A percentile compares a stretch with the other conserved stretches of the same genome.
Evolutionary conservation across 345 rosid genomes (phyloP).

Genomic region (Rhizophora mangle): DNA sequence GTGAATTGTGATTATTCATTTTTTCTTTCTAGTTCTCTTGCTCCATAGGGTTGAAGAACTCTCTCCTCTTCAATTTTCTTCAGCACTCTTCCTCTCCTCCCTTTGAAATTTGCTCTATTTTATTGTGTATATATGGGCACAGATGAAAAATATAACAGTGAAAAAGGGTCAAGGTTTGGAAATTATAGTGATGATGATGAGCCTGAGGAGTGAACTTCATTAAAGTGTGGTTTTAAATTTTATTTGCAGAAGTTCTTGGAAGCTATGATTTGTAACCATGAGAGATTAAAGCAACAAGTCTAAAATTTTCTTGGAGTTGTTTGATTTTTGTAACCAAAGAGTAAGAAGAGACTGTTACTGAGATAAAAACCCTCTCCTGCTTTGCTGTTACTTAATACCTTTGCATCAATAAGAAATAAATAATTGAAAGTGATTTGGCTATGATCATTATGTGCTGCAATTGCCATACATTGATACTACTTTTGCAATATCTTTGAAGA

Average conservation of each 20-base stretch:
- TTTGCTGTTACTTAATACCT: slow-evolving; percentile 2
- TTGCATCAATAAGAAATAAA: slow-evolving; percentile 17
- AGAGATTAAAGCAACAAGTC: background rate
- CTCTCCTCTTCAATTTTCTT: slow-evolving; percentile 6
- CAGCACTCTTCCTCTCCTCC: background rate
- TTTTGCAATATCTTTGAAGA: slow-evolving; percentile 7
- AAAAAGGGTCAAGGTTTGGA: slow-evolving; percentile 11
- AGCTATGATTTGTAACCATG: slow-evolving; percentile 19
- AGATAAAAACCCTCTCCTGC: slow-evolving; percentile 18
- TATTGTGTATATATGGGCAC: slow-evolving; percentile 23
- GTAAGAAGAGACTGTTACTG: background rate
- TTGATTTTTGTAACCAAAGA: background rate
- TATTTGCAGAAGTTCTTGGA: slow-evolving; percentile 2
- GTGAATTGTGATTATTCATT: slow-evolving; percentile 15
- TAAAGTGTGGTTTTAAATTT: background rate
- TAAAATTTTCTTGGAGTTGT: background rate
- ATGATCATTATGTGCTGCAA: slow-evolving; percentile 11
- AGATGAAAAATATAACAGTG: slow-evolving; percentile 18
- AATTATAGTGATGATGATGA: background rate
- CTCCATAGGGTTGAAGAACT: slow-evolving; percentile 28
- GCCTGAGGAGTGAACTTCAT: slow-evolving; percentile 3
- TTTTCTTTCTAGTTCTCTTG: background rate
- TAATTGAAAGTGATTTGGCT: slow-evolving; percentile 13
- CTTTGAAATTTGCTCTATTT: background rate
- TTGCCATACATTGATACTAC: background rate